Conservation (phyloP, 116 monocot species). For the Trichopus zeylanicus region DNA sequence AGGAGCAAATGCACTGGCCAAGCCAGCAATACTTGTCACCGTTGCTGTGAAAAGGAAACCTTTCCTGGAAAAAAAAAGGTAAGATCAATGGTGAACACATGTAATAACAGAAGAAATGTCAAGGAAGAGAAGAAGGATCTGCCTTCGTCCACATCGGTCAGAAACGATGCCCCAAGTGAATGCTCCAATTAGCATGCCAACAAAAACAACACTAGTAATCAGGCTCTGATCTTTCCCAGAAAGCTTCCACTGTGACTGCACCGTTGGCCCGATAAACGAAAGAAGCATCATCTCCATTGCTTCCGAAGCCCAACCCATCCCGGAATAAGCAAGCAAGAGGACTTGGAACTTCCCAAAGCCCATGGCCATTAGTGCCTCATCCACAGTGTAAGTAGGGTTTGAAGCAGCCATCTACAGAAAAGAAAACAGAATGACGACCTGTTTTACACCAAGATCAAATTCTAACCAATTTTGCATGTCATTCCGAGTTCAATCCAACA, state of each 20-base stretch:
- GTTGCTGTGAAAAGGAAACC: conserved; percentile 86
- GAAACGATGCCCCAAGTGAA: conserved; percentile 75
- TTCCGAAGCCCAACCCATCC: conserved; percentile 84
- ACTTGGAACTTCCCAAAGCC: conserved; percentile 75
- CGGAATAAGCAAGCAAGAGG: conserved; percentile 61
- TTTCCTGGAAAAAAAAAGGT: conserved; percentile 56
- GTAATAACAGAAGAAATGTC: background rate
- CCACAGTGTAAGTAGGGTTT: conserved; percentile 56
- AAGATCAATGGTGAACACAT: background rate
- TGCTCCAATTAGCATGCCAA: conserved; percentile 66
- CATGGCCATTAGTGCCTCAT: conserved; percentile 49
- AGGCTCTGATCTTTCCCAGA: conserved; percentile 63
- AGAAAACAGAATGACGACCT: too few relatives aligned
- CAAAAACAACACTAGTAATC: conserved; percentile 79
- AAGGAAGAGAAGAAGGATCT: conserved; percentile 7
- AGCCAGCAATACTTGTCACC: conserved; percentile 61
- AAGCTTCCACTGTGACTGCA: conserved; percentile 53
- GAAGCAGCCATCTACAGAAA: too few relatives aligned
- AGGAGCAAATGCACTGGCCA: conserved; percentile 62
- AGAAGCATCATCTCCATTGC: conserved; percentile 93
- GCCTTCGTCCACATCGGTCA: conserved; percentile 71
- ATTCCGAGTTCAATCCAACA: too few relatives aligned
- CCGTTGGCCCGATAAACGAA: conserved; percentile 78
- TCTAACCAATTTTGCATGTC: too few relatives aligned
- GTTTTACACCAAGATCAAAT: too few relatives aligned